Conservation (phyloP, 176 grass and related monocot species). For the Alloteropsis semialata region DNA sequence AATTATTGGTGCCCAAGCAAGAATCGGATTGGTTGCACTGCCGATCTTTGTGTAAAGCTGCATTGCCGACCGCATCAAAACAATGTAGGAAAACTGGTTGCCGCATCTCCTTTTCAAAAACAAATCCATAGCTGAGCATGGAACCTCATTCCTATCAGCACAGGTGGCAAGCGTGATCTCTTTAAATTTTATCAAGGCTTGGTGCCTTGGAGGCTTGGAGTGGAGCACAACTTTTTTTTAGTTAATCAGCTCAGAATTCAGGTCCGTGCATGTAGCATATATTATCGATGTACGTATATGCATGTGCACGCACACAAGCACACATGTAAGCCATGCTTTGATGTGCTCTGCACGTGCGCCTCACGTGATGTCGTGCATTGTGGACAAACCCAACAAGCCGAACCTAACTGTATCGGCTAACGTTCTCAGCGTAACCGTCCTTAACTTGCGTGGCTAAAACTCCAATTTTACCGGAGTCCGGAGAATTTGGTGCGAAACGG, state of each 20-base stretch:
- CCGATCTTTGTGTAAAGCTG: conserved; percentile 5
- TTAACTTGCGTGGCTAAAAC: background rate
- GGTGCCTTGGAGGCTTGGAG: too few relatives aligned
- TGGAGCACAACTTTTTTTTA: too few relatives aligned
- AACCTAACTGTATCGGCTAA: background rate
- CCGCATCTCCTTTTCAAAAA: background rate
- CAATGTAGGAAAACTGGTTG: background rate
- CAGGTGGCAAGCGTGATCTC: background rate
- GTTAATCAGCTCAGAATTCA: too few relatives aligned
- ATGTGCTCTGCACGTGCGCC: background rate
- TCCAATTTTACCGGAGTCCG: background rate
- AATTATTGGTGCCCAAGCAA: conserved; percentile 4
- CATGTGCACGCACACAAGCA: background rate
- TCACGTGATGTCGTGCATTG: background rate
- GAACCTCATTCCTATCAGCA: background rate
- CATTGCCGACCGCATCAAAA: background rate
- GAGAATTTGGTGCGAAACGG: too few relatives aligned
- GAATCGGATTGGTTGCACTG: background rate
- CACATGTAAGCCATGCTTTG: background rate
- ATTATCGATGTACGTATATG: background rate
- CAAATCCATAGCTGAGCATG: background rate
- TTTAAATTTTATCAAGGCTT: too few relatives aligned
- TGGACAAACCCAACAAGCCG: background rate
- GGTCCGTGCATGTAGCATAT: background rate
- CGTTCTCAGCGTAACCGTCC: background rate